These are phyloP conservation scores for Ogataea philodendri DNA, from an alignment of 805 yeast genomes.

Conservation along the genomic window DNA sequence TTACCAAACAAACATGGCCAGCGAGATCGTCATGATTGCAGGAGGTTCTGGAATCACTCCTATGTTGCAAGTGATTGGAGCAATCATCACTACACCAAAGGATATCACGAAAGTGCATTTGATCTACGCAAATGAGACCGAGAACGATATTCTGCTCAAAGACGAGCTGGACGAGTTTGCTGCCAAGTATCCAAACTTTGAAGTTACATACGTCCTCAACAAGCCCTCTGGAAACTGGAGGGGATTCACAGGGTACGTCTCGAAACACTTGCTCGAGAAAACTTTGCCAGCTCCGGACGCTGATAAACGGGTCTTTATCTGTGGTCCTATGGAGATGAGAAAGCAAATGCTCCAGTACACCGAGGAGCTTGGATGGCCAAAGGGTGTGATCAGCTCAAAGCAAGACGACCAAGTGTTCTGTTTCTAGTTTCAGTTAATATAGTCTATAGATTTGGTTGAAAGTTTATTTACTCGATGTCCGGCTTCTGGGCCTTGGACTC, in stretches of 20 bases:
- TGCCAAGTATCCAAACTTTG: constrained; percentile 58
- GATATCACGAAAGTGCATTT: constrained; percentile 61
- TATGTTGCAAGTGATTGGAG: constrained; percentile 73
- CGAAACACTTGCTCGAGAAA: constrained; percentile 53
- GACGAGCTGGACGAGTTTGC: constrained; percentile 72
- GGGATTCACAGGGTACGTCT: constrained; percentile 59
- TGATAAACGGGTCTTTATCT: constrained; percentile 59
- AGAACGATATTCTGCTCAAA: constrained; percentile 69
- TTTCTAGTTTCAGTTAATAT: constrained; percentile 21
- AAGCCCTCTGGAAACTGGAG: constrained; percentile 54
- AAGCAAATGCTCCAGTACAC: constrained; percentile 48
- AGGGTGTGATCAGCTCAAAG: constrained; percentile 31
- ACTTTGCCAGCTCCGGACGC: constrained; percentile 50
- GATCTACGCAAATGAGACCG: constrained; percentile 72
- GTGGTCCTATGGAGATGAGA: constrained; percentile 77
- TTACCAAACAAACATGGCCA: constrained; percentile 56
- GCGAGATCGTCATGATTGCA: constrained; percentile 66
- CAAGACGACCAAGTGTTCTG: constrained; percentile 39
- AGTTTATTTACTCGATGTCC: constrained; percentile 2
- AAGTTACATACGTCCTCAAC: constrained; percentile 57
- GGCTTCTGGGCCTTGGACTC: constrained; percentile 10
- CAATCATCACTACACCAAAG: constrained; percentile 64
- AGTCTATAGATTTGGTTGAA: constrained; percentile 5
- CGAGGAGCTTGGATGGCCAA: constrained; percentile 60
- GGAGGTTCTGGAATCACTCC: constrained; percentile 94